Base-by-base conservation (phyloP, 1,284 basidiomycete genomes). In the Fomitopsis pinicola region DNA sequence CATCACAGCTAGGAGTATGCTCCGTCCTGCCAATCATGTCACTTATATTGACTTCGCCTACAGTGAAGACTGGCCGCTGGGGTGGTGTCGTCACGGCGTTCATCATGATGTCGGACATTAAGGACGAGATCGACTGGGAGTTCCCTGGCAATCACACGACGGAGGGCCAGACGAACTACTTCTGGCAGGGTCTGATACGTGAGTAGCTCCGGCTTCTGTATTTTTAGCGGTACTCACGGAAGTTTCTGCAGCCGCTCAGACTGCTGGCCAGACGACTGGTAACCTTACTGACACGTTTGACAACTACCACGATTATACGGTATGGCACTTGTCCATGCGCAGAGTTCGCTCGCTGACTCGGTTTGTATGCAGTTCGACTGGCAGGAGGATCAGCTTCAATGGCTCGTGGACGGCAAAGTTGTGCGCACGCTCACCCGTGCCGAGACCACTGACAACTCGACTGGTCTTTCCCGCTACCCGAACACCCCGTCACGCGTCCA, bases 61-160 rank as follows among this genome's bases (percentile, higher is more conserved):
- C 66, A 88, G 87, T 89, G 66, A 90, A 88, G 73, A 85, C 87
- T 1, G 82, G 86, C 56, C 80, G 82, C 57, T 92, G 88, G 87
- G 77, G 72, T 35, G 91, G 92, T 42, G 85, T 94, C 28, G 87
- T 95, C 54, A 88, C 89, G 0, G 91, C 92, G 1, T 92, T 92
- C 71, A 93, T 94, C 70, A 89, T 88, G 5, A 94, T 94, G 92
- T 89, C 86, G 59, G 84, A 89, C 66, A 82, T 92, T 69, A 91
- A 91, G 71, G 91, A 94, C 71, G 92, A 94, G 73, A 92, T 95
- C 56, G 92, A 94, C 67, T 94, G 89, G 89, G 92, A 94, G 72
- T 92, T 86, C 67, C 87, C 87, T 57, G 87, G 89, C 26, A 75
- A 74, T 53, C 69, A 72, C n/a, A 86, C 83, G 4, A 82, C 81